Conservation (phyloP, 2,329 filamentous ascomycete species). For the Colletotrichum australisinense region DNA sequence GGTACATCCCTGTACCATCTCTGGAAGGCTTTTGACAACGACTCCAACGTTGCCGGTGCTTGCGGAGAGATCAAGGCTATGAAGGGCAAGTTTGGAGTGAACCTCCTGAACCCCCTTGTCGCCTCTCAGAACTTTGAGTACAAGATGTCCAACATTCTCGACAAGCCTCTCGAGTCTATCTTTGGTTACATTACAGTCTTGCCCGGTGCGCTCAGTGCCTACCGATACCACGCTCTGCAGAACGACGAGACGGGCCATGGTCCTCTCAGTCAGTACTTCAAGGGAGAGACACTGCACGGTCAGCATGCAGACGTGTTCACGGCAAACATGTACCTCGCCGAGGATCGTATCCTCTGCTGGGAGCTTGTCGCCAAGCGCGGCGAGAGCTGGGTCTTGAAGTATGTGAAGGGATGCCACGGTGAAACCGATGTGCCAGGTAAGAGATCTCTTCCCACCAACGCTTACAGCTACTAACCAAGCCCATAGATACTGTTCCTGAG, state of each 20-base stretch:
- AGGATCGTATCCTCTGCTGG: slow-evolving; percentile 92
- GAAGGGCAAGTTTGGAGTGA: slow-evolving; percentile 85
- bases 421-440: slow-evolving; percentile 97
- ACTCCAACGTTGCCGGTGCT: slow-evolving; percentile 96
- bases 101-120: slow-evolving; percentile 92
- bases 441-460: slow-evolving; percentile 42
- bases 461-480: slow-evolving; percentile 34
- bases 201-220: slow-evolving; percentile 93
- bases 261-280: slow-evolving; percentile 97
- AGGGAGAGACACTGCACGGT: slow-evolving; percentile 96
- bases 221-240: slow-evolving; percentile 94
- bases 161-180: slow-evolving; percentile 96
- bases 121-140: slow-evolving; percentile 99
- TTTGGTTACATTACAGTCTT: slow-evolving; percentile 99
- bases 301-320: slow-evolving; percentile 98
- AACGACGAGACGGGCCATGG: slow-evolving; percentile 97
- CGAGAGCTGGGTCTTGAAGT: slow-evolving; percentile 97
- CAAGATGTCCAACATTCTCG: slow-evolving; percentile 99
- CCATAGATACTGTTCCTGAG: slow-evolving; percentile 86
- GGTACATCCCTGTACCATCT: slow-evolving; percentile 94
- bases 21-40: slow-evolving; percentile 98
- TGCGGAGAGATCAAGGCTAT: slow-evolving; percentile 98
- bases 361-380: slow-evolving; percentile 95
- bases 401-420: slow-evolving; percentile 95
- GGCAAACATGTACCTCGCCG: slow-evolving; percentile 94